Base-by-base conservation (phyloP, 2,329 filamentous ascomycete species). In the Xenosphaeropsis pyriputrescens region DNA sequence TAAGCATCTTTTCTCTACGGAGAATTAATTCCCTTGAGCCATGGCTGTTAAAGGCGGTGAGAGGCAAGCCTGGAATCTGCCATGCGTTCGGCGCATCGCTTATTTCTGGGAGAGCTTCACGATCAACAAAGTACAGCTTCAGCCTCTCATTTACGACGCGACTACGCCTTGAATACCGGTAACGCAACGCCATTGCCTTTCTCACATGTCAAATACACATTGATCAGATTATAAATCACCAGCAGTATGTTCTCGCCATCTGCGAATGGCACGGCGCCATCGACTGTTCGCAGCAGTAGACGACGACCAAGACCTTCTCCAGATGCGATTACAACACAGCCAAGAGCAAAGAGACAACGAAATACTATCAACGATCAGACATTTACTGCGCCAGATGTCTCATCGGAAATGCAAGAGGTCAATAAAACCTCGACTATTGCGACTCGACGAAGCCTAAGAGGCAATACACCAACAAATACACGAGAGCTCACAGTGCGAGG, bases 331-430 rank as follows among this genome's bases (percentile, higher is more conserved):
- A 44, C 50, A 35, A 65, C 70, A 45, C 68, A 72, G 48, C 75
- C 75, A 18, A 79, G 76, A 56, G 67, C 72, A 11, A 79, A 79
- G 60, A 68, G 75, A 44, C 70, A 72, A 51, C 65, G 75, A 45
- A 57, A 73, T 37, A 69, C 68, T 19, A 53, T 77, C 46, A 65
- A 63, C 38, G 71, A 77, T 42, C 64, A 72, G 49, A 72, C 69
- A 39, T 70, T 70, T 52, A 53, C 62, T 44, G 69, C 68, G 41
- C 65, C 70, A 31, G 67, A 70, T 44, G 47, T 38, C 17, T 36
- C 46, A n/a, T 60, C 65, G 17, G 72, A 77, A 50, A 72, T 66
- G 56, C 64, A 64, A 47, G 68, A 77, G 50, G 64, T 66, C 47
- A 75, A 72, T 53, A 52, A 63, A 37, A 39, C 47, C 16, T 36